Base-by-base conservation (phyloP, 202 grass and related monocot genomes). In the Panicum virgatum region DNA sequence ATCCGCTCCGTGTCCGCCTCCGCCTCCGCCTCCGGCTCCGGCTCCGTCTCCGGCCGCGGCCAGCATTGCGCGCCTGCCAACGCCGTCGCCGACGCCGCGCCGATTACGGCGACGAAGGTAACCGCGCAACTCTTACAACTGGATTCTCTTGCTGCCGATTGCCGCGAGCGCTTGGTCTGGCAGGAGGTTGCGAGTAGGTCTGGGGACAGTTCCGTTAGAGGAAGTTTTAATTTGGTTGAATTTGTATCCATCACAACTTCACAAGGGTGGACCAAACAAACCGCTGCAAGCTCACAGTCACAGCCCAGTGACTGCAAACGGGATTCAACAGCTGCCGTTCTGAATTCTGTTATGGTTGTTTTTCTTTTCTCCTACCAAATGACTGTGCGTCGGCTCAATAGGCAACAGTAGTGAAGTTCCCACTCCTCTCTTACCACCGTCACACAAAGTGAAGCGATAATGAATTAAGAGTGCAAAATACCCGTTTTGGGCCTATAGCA, bases 51-150 rank as follows among this genome's bases (percentile, higher is more conserved):
- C 8, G 81, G 65, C 2, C 79, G 44, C 2, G 87, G 72, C n/a
- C 32, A 51, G 72, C 86, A 85, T 85, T 79, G 66, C 76, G 16
- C 80, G 54, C 86, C 89, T 1, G 76, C 60, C 38, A 83, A 23
- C 46, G 86, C 92, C 0, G 66, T 94, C 50, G 89, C 80, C 52
- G 63, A 84, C 36, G 89, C 76, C 50, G 56, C 76, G 32, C 83
- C 89, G 7, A 67, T 85, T 0, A 67, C 66, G 14, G 36, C 86
- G 0, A 76, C 84, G 5, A 84, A 84, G 82, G 82, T 84, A 74
- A 64, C 9, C 15, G 9, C 13, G 29, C 30, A 54, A 12, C 47
- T 38, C 70, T 37, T 14, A 5, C 1, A 42, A 43, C 19, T 40
- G 16, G 38, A 29, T 29, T 29, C 0, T 14, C 29, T 0, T 11